Percentiles rank a stretch among this genome's conserved stretches.
Evolutionary conservation across 2,329 filamentous ascomycete genomes (phyloP).

Genomic region (Aspergillus hortae): DNA sequence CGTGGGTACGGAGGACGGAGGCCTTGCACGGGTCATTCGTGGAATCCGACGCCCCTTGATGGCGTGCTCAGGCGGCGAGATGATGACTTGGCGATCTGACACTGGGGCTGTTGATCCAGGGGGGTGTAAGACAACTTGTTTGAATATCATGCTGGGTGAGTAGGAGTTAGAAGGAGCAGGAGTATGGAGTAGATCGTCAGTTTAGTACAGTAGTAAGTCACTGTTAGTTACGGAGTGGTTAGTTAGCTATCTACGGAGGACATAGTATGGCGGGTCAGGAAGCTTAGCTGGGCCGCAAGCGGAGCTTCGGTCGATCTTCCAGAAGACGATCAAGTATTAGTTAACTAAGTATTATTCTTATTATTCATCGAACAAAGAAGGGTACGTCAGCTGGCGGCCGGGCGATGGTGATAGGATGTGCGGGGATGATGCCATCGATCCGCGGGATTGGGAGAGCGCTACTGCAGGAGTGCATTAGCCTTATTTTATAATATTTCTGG

Average conservation of each 20-base stretch:
- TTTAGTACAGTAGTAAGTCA: too few species aligned
- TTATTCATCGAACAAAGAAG: too few species aligned
- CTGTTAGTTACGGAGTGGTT: too few species aligned
- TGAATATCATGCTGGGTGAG: too few species aligned
- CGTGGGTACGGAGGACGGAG: not conserved
- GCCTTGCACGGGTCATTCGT: not conserved
- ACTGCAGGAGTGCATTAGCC: not conserved
- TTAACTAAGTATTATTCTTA: not conserved
- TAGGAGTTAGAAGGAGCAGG: too few species aligned
- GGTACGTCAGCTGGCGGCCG: not conserved
- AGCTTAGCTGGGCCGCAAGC: not conserved
- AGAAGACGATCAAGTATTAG: constrained; percentile 1
- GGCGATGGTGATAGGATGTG: constrained; percentile 9
- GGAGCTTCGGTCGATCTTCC: constrained; percentile 8
- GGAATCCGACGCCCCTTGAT: constrained; percentile 7
- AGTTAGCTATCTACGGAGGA: too few species aligned
- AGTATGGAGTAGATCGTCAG: too few species aligned
- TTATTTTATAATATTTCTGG: not conserved
- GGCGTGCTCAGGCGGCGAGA: constrained; percentile 13
- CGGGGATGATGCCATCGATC: constrained; percentile 20
- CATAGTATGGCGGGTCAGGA: not conserved
- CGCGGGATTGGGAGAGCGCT: constrained; percentile 11
- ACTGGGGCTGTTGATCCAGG: too few species aligned
- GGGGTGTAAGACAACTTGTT: too few species aligned
- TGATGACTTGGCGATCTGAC: constrained; percentile 4